A percentile compares a stretch with the other conserved stretches of the same genome.
Evolutionary conservation across 345 rosid species (phyloP).

Genomic region (Hibiscus syriacus): DNA sequence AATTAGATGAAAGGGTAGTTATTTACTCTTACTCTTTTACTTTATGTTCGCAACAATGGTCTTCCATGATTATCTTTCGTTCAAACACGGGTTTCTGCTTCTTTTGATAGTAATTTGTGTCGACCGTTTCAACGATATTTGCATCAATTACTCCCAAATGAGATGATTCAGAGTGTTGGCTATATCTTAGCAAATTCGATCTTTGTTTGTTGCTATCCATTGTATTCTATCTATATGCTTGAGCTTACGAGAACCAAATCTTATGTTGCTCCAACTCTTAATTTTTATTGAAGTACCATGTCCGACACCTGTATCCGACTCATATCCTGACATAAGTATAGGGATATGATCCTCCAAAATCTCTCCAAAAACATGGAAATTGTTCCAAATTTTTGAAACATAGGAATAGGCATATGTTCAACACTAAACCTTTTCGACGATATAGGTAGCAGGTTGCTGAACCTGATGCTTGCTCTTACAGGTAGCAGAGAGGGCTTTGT

Average conservation of each 20-base stretch:
- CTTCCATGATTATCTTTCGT: not conserved
- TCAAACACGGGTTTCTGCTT: not conserved
- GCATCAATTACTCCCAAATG: not conserved
- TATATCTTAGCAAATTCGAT: slow-evolving; percentile 4
- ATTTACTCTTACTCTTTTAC: no score
- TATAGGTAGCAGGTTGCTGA: no score
- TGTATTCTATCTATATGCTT: not conserved
- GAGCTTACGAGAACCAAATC: not conserved
- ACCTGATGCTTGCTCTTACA: slow-evolving; percentile 18
- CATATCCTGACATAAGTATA: no score
- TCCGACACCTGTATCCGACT: no score
- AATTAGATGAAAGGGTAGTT: not conserved
- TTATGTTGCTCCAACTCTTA: not conserved
- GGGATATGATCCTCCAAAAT: no score
- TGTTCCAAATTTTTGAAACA: no score
- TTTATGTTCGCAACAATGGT: not conserved
- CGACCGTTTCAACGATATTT: not conserved
- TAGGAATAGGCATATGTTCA: no score
- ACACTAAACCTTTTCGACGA: not conserved
- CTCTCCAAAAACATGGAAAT: no score
- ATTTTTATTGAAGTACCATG: no score
- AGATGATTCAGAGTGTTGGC: not conserved
- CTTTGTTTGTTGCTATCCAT: not conserved
- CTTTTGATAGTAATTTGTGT: not conserved
- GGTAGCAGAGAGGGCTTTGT: slow-evolving; percentile 75